These are phyloP conservation scores for Andrographis paniculata DNA, from an alignment of 305 asterid species.

Conservation along the genomic window DNA sequence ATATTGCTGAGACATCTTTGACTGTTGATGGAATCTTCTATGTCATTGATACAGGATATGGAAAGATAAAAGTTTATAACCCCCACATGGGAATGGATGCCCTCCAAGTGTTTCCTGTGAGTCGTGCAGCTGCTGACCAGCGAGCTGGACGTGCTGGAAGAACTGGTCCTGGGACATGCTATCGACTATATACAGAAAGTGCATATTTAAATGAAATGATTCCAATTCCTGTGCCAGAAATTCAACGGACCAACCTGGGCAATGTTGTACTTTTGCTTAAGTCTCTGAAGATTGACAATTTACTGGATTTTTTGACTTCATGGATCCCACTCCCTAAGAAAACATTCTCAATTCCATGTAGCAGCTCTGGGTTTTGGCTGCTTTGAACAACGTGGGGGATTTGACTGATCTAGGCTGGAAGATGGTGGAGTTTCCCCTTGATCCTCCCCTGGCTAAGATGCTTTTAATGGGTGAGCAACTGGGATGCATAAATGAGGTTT, in stretches of 20 bases:
- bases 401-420: constrained; percentile 89
- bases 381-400: constrained; percentile 79
- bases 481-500: constrained; percentile 74
- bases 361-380: constrained; percentile 96
- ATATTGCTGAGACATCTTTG: constrained; percentile 93
- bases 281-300: constrained; percentile 71
- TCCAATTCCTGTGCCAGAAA: constrained; percentile 90
- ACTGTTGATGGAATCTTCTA: constrained; percentile 91
- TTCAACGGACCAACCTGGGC: constrained; percentile 91
- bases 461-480: constrained; percentile 80
- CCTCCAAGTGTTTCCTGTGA: constrained; percentile 89
- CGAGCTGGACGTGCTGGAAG: constrained; percentile 99
- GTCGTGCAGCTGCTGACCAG: constrained; percentile 98
- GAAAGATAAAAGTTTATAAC: constrained; percentile 87
- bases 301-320: constrained; percentile 86
- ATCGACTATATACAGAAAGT: constrained; percentile 80
- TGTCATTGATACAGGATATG: constrained; percentile 89
- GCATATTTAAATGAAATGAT: constrained; percentile 88
- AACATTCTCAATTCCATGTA: constrained; percentile 93
- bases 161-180: constrained; percentile 98
- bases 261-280: constrained; percentile 89
- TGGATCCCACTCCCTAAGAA: constrained; percentile 99
- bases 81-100: constrained; percentile 99
- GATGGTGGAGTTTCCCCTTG: constrained; percentile 96
- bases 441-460: constrained; percentile 97